Percentiles rank a stretch among this genome's conserved stretches.
These are phyloP conservation scores for Trametes pubescens DNA, from an alignment of 1,284 basidiomycete genomes.

Conservation along the genomic window DNA sequence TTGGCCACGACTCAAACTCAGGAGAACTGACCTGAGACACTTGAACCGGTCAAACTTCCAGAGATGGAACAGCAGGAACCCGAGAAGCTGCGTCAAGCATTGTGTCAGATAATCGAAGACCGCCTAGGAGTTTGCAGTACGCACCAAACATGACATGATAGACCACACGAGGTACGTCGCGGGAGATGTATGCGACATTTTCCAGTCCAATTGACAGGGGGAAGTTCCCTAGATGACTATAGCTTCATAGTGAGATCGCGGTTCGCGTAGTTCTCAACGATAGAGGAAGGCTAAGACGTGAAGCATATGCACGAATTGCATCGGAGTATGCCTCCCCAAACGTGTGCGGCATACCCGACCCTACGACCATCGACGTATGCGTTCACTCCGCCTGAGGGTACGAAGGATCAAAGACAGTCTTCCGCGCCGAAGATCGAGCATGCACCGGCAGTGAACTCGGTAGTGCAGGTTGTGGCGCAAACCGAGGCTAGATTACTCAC, in stretches of 20 bases:
- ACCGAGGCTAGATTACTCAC: not conserved
- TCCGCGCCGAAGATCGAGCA: not conserved
- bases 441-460: not conserved
- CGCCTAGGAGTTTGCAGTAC: not conserved
- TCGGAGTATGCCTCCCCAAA: no score
- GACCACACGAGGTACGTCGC: conserved; percentile 70
- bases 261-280: not conserved
- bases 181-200: conserved; percentile 73
- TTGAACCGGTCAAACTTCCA: conserved; percentile 82
- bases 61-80: conserved; percentile 73
- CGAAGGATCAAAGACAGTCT: not conserved
- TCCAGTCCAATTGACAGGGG: not conserved
- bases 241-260: not conserved
- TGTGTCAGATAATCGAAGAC: not conserved
- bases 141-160: conserved; percentile 59
- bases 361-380: no score
- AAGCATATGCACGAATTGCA: no score
- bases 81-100: conserved; percentile 53
- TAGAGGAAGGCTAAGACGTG: no score
- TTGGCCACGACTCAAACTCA: not conserved
- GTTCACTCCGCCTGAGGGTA: no score
- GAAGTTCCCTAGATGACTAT: not conserved
- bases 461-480: not conserved
- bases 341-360: no score
- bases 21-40: conserved; percentile 62